Conservation (phyloP, 768 basidiomycete species). For the Podaxis sp. region DNA sequence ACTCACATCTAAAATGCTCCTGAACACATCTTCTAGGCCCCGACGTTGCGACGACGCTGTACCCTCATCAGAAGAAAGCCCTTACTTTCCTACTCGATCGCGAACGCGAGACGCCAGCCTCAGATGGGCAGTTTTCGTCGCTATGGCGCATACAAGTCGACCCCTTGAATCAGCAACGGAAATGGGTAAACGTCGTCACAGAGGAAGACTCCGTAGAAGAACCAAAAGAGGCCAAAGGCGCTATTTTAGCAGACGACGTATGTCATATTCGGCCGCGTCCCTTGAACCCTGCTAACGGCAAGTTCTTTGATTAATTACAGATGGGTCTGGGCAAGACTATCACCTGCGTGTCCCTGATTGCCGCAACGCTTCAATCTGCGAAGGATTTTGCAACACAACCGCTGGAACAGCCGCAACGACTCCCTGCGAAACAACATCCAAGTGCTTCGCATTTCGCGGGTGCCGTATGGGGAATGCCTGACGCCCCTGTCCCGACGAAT, state of each 20-base stretch:
- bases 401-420: constrained; percentile 41
- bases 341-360: constrained; percentile 91
- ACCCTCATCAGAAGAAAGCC: constrained; percentile 98
- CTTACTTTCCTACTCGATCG: constrained; percentile 93
- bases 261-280: constrained; percentile 26
- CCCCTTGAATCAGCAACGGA: constrained; percentile 40
- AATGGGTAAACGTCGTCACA: constrained; percentile 86
- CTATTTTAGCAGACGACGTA: constrained; percentile 97
- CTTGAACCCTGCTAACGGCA: constrained; percentile 3
- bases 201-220: constrained; percentile 67
- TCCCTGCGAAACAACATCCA: constrained; percentile 32
- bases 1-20: constrained; percentile 2
- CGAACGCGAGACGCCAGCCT: constrained; percentile 60
- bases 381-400: constrained; percentile 60
- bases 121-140: constrained; percentile 65
- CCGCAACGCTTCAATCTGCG: constrained; percentile 77
- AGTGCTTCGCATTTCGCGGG: constrained; percentile 68
- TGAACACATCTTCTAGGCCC: constrained; percentile 37
- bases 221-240: constrained; percentile 77
- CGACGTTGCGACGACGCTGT: constrained; percentile 82
- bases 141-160: constrained; percentile 66
- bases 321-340: constrained; percentile 99
- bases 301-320: constrained; percentile 39
- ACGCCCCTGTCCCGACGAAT: constrained; percentile 28
- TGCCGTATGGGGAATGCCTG: constrained; percentile 86